Conservation (phyloP, 139 green algal species). For the Picochlorum costavermella region DNA sequence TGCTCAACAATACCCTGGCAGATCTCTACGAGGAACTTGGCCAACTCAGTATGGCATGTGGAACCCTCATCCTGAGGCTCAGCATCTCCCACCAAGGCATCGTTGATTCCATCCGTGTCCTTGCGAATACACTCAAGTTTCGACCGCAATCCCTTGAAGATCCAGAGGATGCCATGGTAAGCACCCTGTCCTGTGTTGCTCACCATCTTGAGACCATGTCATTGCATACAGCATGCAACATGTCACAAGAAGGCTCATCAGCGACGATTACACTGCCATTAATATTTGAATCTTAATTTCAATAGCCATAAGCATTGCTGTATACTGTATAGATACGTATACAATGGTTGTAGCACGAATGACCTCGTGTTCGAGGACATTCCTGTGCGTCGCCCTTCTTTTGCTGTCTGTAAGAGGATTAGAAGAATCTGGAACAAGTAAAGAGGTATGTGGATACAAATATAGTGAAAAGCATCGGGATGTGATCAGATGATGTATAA, state of each 20-base stretch:
- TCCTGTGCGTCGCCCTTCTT: too few species aligned
- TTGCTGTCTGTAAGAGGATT: too few species aligned
- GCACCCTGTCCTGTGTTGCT: constrained; percentile 15
- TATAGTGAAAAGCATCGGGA: too few species aligned
- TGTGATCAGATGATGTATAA: too few species aligned
- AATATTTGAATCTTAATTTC: too few species aligned
- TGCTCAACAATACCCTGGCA: constrained; percentile 32
- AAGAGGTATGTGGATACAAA: too few species aligned
- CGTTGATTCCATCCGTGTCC: constrained; percentile 23
- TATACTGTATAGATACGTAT: too few species aligned
- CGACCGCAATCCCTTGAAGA: constrained; percentile 25
- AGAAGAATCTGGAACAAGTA: too few species aligned
- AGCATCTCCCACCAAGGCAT: constrained; percentile 16
- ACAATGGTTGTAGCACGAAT: too few species aligned
- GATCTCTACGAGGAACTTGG: constrained; percentile 37
- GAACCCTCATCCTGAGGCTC: constrained; percentile 30
- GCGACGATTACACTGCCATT: constrained; percentile 23
- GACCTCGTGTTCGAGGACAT: too few species aligned
- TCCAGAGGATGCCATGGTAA: constrained; percentile 8
- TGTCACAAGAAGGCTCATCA: too few species aligned
- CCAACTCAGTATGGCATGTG: constrained; percentile 20
- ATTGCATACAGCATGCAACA: neutral
- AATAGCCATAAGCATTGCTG: too few species aligned
- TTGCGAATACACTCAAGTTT: constrained; percentile 47
- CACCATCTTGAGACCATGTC: constrained; percentile 11